Percentiles rank a stretch among this genome's conserved stretches.
These are phyloP conservation scores for Xylaria sp. DNA, from an alignment of 2,329 filamentous ascomycete genomes.

Conservation along the genomic window DNA sequence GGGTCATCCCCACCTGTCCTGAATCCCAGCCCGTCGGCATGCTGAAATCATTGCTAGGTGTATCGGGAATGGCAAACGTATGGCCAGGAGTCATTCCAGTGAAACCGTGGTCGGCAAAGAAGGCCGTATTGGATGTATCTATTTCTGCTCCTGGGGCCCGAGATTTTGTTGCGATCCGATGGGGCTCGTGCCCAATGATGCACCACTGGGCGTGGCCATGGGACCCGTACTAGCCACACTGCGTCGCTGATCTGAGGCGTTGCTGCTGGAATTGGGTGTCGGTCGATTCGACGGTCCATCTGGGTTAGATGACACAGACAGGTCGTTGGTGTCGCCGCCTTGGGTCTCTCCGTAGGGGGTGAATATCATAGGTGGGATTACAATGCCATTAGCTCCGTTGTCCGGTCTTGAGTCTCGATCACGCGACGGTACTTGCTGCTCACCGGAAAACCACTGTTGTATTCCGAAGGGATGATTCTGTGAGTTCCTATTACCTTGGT, in stretches of 20 bases:
- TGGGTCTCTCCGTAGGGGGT: conserved; percentile 49
- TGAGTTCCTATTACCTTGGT: conserved; percentile 18
- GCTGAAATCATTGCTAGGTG: conserved; percentile 48
- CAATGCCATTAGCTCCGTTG: conserved; percentile 10
- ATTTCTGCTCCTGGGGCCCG: conserved; percentile 44
- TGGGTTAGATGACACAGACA: conserved; percentile 56
- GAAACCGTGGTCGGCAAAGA: conserved; percentile 50
- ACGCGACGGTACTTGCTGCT: conserved; percentile 46
- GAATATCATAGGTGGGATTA: conserved; percentile 23
- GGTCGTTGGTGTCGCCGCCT: conserved; percentile 52
- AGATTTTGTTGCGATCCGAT: conserved; percentile 52
- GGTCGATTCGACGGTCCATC: conserved; percentile 58
- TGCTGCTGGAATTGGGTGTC: conserved; percentile 64
- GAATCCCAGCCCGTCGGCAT: conserved; percentile 53
- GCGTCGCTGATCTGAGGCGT: conserved; percentile 50
- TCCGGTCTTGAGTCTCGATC: conserved; percentile 34
- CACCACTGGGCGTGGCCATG: conserved; percentile 47
- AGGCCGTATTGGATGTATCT: conserved; percentile 46
- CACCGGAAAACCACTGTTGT: conserved; percentile 47
- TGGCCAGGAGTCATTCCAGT: conserved; percentile 46
- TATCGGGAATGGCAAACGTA: conserved; percentile 45
- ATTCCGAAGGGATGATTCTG: conserved; percentile 20
- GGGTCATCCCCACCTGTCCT: conserved; percentile 56
- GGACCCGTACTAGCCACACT: conserved; percentile 37
- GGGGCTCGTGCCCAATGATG: conserved; percentile 60